These are phyloP conservation scores for Petunia hybrid DNA, from an alignment of 305 asterid genomes.

Conservation along the genomic window DNA sequence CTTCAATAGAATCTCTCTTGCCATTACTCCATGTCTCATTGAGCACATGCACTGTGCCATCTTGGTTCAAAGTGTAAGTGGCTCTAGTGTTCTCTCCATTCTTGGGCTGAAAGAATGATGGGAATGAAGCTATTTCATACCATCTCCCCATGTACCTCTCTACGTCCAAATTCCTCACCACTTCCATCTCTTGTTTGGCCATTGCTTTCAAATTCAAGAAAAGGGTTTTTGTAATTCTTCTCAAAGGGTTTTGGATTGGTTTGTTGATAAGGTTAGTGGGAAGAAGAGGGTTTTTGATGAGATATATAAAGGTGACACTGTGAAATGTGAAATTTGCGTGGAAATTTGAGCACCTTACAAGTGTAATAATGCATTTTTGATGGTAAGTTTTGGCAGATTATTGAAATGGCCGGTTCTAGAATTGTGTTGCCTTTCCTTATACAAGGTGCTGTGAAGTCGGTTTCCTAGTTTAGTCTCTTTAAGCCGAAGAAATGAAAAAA, in stretches of 20 bases:
- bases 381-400: not conserved
- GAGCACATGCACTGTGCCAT: conserved; percentile 47
- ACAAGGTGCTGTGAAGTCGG: not conserved
- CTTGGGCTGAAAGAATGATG: conserved; percentile 46
- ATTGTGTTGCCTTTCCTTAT: not conserved
- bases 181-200: conserved; percentile 45
- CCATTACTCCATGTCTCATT: conserved; percentile 54
- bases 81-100: conserved; percentile 50
- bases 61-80: conserved; percentile 44
- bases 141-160: conserved; percentile 57
- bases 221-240: not conserved
- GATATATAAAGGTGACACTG: not conserved
- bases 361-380: not conserved
- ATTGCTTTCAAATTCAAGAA: not conserved
- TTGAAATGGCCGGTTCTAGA: not conserved
- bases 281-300: not conserved
- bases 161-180: conserved; percentile 42
- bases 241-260: not conserved
- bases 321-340: not conserved
- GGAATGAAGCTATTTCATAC: conserved; percentile 56
- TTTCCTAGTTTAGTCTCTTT: too few species aligned
- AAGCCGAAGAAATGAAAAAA: too few species aligned
- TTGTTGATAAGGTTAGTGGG: not conserved
- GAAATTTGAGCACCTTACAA: conserved; percentile 18
- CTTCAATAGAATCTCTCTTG: conserved; percentile 47